Evolutionary conservation across 257 asterid species (phyloP).

Genomic region (Buddleja alternifolia): DNA sequence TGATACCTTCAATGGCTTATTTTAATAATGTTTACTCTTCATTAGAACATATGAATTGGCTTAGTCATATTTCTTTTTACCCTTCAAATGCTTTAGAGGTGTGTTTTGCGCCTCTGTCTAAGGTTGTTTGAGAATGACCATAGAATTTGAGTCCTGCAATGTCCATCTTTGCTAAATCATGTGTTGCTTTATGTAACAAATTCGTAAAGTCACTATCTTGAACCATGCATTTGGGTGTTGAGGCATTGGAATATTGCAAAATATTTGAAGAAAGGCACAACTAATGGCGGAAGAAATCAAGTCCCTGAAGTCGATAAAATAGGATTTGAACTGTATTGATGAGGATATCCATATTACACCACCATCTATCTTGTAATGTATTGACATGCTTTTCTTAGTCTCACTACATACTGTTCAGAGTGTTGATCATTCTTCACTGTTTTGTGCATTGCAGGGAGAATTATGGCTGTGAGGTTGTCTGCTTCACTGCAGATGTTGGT

Average conservation of each 20-base stretch:
- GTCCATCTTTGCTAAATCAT: background rate
- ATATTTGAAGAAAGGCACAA: background rate
- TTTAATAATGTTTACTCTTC: background rate
- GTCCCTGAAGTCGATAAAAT: too few species aligned
- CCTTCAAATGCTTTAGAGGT: background rate
- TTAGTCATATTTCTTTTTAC: background rate
- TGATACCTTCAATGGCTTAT: background rate
- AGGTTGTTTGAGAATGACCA: background rate
- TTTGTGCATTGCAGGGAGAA: conserved; percentile 67
- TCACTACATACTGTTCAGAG: background rate
- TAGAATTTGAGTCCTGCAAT: background rate
- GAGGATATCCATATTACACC: conserved; percentile 1
- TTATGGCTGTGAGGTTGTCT: conserved; percentile 92
- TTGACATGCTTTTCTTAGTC: background rate
- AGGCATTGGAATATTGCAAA: background rate
- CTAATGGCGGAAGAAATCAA: background rate
- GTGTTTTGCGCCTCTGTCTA: conserved; percentile 9
- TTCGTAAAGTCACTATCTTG: background rate
- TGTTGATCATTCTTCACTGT: conserved; percentile 12
- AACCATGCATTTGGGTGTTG: background rate
- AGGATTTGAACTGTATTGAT: background rate
- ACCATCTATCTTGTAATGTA: background rate
- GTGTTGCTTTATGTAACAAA: conserved; percentile 2
- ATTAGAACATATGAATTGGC: background rate
- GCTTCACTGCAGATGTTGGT: conserved; percentile 96